Conservation (phyloP, 108 stramenopile species). For the Pseudonitzschia multistriata region DNA sequence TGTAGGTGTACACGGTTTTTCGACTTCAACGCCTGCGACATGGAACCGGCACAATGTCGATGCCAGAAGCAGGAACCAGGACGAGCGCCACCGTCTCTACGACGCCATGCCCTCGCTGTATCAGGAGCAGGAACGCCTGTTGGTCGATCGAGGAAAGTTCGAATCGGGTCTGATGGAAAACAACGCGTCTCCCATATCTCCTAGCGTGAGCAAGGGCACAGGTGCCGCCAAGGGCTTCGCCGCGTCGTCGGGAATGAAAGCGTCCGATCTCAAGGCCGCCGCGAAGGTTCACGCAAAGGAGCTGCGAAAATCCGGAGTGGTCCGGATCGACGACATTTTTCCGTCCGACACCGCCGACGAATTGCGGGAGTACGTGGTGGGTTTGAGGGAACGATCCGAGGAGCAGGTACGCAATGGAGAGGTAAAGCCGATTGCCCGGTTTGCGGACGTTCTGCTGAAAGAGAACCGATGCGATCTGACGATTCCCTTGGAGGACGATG, state of each 20-base stretch:
- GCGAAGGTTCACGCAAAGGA: constrained; percentile 59
- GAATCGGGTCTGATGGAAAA: constrained; percentile 50
- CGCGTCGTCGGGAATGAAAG: constrained; percentile 12
- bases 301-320: constrained; percentile 62
- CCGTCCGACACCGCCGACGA: constrained; percentile 47
- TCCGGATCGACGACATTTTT: constrained; percentile 73
- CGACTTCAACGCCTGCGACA: background rate
- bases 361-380: constrained; percentile 49
- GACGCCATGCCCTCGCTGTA: constrained; percentile 43
- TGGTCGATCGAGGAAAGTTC: constrained; percentile 51
- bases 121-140: constrained; percentile 66
- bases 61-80: background rate
- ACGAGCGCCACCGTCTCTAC: background rate
- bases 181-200: constrained; percentile 22
- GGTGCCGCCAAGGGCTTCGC: constrained; percentile 16
- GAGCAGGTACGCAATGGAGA: constrained; percentile 41
- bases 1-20: background rate
- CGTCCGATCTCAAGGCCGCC: constrained; percentile 38
- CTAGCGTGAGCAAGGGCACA: constrained; percentile 39
- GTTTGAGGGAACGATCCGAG: constrained; percentile 41
- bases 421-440: constrained; percentile 47
- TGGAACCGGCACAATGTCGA: background rate
- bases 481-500: constrained; percentile 49
- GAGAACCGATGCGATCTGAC: constrained; percentile 78
- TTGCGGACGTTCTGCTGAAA: constrained; percentile 80